A percentile compares a stretch with the other conserved stretches of the same genome.
Conservation (phyloP, 306 rosid genomes). For the Aeschynomene evenia region DNA sequence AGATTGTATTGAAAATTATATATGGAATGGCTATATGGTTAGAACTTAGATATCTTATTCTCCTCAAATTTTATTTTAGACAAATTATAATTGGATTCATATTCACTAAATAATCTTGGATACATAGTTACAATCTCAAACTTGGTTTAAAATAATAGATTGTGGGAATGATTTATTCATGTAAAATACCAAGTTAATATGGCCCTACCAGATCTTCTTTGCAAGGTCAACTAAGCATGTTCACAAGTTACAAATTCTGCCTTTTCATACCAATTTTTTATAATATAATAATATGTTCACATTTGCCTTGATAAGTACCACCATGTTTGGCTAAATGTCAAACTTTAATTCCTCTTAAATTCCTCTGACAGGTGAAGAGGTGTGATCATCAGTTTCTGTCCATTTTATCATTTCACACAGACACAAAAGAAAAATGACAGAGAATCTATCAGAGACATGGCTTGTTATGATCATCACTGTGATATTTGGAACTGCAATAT, state of each 20-base stretch:
- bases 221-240: slow-evolving; percentile 50
- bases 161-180: slow-evolving; percentile 37
- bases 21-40: neutral
- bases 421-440: slow-evolving; percentile 62
- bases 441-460: slow-evolving; percentile 43
- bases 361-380: slow-evolving; percentile 32
- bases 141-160: slow-evolving; percentile 20
- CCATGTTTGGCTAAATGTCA: slow-evolving; percentile 29
- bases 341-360: neutral
- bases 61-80: slow-evolving; percentile 24
- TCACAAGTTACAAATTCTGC: slow-evolving; percentile 22
- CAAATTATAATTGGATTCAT: slow-evolving; percentile 22
- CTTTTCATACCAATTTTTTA: neutral
- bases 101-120: neutral
- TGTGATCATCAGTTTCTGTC: slow-evolving; percentile 23
- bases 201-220: slow-evolving; percentile 44
- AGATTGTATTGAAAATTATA: neutral
- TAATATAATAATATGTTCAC: slow-evolving; percentile 7
- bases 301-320: slow-evolving; percentile 25
- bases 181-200: slow-evolving; percentile 31
- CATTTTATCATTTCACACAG: slow-evolving; percentile 30
- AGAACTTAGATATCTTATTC: slow-evolving; percentile 20
- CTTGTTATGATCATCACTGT: slow-evolving; percentile 34
- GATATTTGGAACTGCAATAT: slow-evolving; percentile 32
- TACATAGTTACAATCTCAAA: slow-evolving; percentile 7